Evolutionary conservation across 2,329 filamentous ascomycete species (phyloP), one percentile per base, ranked within the genome.

Genomic region (Purpureocillium lavendulum): DNA sequence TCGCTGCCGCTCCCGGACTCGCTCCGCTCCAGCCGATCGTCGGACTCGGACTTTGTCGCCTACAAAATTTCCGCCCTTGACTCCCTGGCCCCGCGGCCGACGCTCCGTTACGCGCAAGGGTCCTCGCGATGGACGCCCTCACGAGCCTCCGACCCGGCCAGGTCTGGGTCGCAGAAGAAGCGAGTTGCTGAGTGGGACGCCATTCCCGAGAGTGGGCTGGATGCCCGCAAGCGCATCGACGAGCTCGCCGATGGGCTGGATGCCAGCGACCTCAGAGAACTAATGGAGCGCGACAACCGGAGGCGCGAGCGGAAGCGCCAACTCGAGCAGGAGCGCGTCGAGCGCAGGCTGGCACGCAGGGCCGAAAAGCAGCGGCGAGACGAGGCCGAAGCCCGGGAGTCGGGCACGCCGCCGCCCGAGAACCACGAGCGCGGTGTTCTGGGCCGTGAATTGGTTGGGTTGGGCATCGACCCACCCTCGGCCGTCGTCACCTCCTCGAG

Each of bases 231-330:
- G 62, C 63, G 77, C 53, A 62, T 84, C 56, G 63, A 86, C 63
- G 65, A 84, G 60, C 63, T 97, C 33, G 92, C 88, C 16, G 85
- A 97, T 55, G 83, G 86, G 43, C 70, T 98, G 40, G 87, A 87
- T 61, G 84, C 92, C 4, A 78, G 83, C 38, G 89, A 87, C 50
- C 60, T 98, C 30, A 77, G 90, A 42, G 85, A 94, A 56, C 70
- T 97, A 24, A 83, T 98, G 76, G 92, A 98, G 52, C 73, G 92
- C 43, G 92, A 98, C 54, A 74, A 82, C 48, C 77, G 89, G 52
- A 76, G 92, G 41, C 79, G 75, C 47, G 86, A 95, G 49, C 79
- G 80, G 56, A 89, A 85, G 61, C 76, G 73, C 39, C 69, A 75
- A 41, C 71, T 72, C 30, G 82, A 90, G 16, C 76, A 80, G 45